Evolutionary conservation across 148 eudicot genomes (phyloP).

Genomic region (Bassia scoparia): DNA sequence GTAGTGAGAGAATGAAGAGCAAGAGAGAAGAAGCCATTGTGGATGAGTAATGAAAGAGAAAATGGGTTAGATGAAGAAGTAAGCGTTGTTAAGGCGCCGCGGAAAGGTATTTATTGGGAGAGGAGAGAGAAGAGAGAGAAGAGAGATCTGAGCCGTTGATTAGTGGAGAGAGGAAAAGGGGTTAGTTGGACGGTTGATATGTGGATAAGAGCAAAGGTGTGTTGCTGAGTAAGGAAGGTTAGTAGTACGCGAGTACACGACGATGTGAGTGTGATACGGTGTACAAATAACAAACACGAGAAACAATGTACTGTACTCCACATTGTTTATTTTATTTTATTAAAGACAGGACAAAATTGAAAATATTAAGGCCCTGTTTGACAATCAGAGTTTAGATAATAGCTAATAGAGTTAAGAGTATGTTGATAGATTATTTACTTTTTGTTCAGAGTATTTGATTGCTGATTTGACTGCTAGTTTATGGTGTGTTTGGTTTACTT

Average conservation of each 20-base stretch:
- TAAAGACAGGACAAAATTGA: no score
- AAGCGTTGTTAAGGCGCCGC: slow-evolving; percentile 31
- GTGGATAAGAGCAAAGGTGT: slow-evolving; percentile 9
- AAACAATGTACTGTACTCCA: neutral
- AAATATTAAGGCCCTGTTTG: no score
- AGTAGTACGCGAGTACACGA: slow-evolving; percentile 22
- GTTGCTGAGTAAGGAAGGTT: slow-evolving; percentile 24
- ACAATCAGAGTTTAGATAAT: no score
- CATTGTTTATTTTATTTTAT: no score
- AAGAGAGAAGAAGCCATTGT: neutral
- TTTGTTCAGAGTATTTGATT: no score
- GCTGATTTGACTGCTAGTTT: no score
- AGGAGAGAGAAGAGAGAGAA: neutral
- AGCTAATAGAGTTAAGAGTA: no score
- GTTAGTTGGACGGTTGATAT: slow-evolving; percentile 17
- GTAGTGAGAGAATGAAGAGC: slow-evolving; percentile 9
- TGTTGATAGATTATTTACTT: no score
- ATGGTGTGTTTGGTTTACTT: no score
- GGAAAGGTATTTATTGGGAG: neutral
- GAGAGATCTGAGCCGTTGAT: slow-evolving; percentile 2
- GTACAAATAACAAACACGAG: neutral
- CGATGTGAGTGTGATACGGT: slow-evolving; percentile 4
- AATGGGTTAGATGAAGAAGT: no score
- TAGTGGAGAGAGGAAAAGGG: neutral
- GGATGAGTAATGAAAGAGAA: neutral